Conservation (phyloP, 768 basidiomycete genomes). For the Tylopilus felleus region DNA sequence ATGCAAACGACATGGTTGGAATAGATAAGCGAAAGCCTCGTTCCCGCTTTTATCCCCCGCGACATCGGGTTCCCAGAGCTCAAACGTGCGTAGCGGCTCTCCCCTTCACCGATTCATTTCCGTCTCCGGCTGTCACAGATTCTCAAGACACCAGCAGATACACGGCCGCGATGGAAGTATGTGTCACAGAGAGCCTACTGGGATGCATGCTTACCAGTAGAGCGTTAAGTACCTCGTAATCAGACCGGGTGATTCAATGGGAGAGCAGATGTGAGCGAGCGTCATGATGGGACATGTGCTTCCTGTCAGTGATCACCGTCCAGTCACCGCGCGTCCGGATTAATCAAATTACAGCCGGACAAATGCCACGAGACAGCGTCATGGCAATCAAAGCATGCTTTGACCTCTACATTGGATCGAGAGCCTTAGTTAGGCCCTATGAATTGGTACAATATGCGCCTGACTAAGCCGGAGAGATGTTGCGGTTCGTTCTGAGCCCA, state of each 20-base stretch:
- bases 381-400: background rate
- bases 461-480: conserved; percentile 75
- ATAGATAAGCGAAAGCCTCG: background rate
- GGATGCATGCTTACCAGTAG: background rate
- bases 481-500: conserved; percentile 60
- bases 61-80: background rate
- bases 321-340: background rate
- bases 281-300: background rate
- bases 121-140: background rate
- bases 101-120: background rate
- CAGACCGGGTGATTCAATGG: background rate
- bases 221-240: background rate
- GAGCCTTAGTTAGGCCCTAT: conserved; percentile 70
- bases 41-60: conserved; percentile 6
- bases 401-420: background rate
- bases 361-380: background rate
- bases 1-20: conserved; percentile 3
- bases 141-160: background rate
- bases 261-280: no score
- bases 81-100: background rate
- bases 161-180: no score
- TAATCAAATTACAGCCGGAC: background rate
- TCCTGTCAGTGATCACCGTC: background rate
- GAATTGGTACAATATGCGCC: conserved; percentile 82
- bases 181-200: background rate